These are phyloP conservation scores for Bidens hawaiensis DNA, from an alignment of 140 eudicot genomes.

Conservation along the genomic window DNA sequence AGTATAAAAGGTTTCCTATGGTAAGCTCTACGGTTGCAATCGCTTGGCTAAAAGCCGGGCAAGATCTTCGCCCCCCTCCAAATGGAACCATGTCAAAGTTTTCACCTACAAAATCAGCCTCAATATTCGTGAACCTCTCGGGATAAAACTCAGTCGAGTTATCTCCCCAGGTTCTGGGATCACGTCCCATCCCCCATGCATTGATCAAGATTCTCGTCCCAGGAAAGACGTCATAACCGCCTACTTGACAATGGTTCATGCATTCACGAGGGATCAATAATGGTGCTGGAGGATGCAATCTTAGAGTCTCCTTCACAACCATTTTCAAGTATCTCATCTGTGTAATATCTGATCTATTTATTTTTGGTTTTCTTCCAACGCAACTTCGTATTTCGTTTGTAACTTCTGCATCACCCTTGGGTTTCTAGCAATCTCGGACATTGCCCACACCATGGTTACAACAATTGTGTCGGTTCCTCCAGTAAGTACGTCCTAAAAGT, in stretches of 20 bases:
- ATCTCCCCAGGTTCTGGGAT: background rate
- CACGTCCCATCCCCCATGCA: conserved; percentile 13
- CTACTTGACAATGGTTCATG: conserved; percentile 6
- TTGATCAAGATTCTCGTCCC: conserved; percentile 6
- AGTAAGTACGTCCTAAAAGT: background rate
- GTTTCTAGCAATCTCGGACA: background rate
- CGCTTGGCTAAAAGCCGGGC: background rate
- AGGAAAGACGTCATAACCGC: conserved; percentile 11
- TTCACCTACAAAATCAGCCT: conserved; percentile 3
- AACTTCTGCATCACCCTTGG: too few species aligned
- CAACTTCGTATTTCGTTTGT: background rate
- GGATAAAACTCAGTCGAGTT: conserved; percentile 20
- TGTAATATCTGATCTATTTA: background rate
- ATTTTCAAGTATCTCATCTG: conserved; percentile 6
- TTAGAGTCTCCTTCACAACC: conserved; percentile 15
- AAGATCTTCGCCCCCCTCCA: conserved; percentile 21
- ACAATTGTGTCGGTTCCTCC: conserved; percentile 1
- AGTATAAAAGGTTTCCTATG: conserved; percentile 6
- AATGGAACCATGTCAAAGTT: conserved; percentile 17
- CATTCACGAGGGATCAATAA: conserved; percentile 19
- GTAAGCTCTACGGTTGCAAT: background rate
- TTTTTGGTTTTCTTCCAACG: background rate
- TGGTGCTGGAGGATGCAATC: conserved; percentile 9
- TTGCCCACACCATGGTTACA: conserved; percentile 1
- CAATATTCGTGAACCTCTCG: conserved; percentile 2